These are phyloP conservation scores for Clitoria ternatea DNA, from an alignment of 306 rosid genomes.

Conservation along the genomic window DNA sequence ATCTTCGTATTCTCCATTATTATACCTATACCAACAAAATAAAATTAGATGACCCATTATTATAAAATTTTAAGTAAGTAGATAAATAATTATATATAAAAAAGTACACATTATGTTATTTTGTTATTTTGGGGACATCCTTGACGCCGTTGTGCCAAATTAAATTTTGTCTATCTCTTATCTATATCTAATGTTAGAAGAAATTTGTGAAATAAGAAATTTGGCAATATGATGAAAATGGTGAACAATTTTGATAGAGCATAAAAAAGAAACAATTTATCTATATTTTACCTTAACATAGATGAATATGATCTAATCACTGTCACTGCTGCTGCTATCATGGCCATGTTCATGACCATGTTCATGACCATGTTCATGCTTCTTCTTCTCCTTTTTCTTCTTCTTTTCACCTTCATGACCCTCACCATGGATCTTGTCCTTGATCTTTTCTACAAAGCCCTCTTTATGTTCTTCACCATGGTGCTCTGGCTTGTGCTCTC, in stretches of 20 bases:
- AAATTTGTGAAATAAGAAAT: no score
- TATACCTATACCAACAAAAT: no score
- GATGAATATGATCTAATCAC: constrained; percentile 42
- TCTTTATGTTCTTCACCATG: constrained; percentile 35
- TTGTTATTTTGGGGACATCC: no score
- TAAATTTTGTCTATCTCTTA: no score
- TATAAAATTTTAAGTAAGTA: neutral
- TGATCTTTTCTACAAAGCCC: constrained; percentile 49
- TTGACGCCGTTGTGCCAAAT: no score
- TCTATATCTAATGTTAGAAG: no score
- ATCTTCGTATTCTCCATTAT: no score
- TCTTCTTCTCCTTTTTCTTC: constrained; percentile 38
- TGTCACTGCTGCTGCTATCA: constrained; percentile 62
- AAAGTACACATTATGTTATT: no score
- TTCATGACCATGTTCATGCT: constrained; percentile 23
- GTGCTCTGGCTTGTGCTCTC: constrained; percentile 8
- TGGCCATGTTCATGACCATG: constrained; percentile 30
- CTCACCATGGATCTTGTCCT: constrained; percentile 53
- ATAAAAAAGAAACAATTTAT: no score
- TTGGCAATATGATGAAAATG: neutral
- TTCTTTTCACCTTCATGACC: constrained; percentile 4
- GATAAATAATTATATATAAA: neutral
- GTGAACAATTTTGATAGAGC: neutral
- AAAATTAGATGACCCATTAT: neutral
- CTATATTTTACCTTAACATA: constrained; percentile 14